Base-by-base conservation (phyloP, 2,329 filamentous ascomycete genomes). In the Arthroderma sp. region DNA sequence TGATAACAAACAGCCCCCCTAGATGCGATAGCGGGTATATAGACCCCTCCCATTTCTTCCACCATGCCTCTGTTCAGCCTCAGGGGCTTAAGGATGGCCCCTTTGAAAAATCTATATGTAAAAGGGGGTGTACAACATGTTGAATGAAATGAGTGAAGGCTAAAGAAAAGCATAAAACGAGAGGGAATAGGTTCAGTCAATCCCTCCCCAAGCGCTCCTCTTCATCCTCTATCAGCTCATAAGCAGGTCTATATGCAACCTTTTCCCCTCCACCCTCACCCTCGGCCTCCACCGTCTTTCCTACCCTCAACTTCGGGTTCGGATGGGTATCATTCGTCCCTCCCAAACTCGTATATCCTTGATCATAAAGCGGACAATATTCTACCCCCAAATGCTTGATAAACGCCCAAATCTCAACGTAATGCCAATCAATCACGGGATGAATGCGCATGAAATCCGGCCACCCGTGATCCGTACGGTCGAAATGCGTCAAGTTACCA, bases 401-500 rank as follows among this genome's bases (percentile, higher is more conserved):
- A 67, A 94, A 90, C 17, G 84, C 82, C 93, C 93, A 97, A 56
- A 97, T 91, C 70, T 97, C 91, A 9, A 83, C 81, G 71, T 96
- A 95, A 70, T 93, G 88, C 93, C 93, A 98, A 72, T 98, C 93
- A 67, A 98, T 91, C 8, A 98, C 87, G 0, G 93, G 91, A 71
- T 98, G 90, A 60, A 97, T 79, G 59, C 93, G 82, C 84, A 97
- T 91, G 67, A 97, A 95, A 44, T 79, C 75, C 37, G 93, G 93
- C 93, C 93, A 98, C 1, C 86, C 90, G 37, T 80, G 77, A 71
- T 97, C 93, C 3, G 93, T 98, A 54, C 79, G 81, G 68, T 95
- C 88, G 68, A 97, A 97, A 71, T 87, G 83, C 39, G 81, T 86
- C 65, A 98, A 71, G 15, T 79, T 76, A 64, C 83, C 84, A 51